Evolutionary conservation across 2,329 filamentous ascomycete genomes (phyloP), one percentile per base, ranked within the genome.

Genomic region (Alternaria sp.): DNA sequence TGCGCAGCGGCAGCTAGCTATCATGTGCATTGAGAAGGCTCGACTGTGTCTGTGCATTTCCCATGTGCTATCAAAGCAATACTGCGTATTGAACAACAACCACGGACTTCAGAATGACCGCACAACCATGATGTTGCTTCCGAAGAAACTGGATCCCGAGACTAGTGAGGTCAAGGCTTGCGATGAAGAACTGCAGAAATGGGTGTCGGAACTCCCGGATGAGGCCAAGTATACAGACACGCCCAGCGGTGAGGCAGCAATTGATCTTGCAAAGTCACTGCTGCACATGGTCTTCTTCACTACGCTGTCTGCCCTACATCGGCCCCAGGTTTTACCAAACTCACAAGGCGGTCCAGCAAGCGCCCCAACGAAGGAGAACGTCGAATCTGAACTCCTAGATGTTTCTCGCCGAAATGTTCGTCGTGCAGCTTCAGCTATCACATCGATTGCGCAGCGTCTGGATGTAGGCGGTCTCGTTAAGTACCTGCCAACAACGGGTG

Each of bases 271-370:
- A 75, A 87, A 92, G 48, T 92, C 91, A n/a, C 84, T 97, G 20
- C 82, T 98, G 36, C 93, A 96, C 78, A 96, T 97, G 90, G 89
- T 97, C 2, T 97, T 96, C 79, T 91, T 93, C 77, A 96, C 94
- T 2, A 96, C 94, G 0, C 86, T 96, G 18, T 97, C 93, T 53
- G 94, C 94, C 3, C 84, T 98, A 18, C 94, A 97, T 77, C 89
- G 94, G 30, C 94, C 94, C 2, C 93, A 96, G 67, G 94, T 97
- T 60, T 85, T 97, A 41, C 93, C 93, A 1, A 90, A 90, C 0
- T 88, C 88, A 12, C 88, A 90, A 11, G 78, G 79, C 41, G 82
- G 83, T 1, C 69, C 73, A 7, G 80, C 83, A 75, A 61, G 83
- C 83, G 67, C 79, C 7, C 83, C 84, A 16, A 49, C 69, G 3